Percentiles rank a stretch among this genome's conserved stretches.
Evolutionary conservation across 169 alveolate genomes (phyloP).

Genomic region (Eimeria tenella): DNA sequence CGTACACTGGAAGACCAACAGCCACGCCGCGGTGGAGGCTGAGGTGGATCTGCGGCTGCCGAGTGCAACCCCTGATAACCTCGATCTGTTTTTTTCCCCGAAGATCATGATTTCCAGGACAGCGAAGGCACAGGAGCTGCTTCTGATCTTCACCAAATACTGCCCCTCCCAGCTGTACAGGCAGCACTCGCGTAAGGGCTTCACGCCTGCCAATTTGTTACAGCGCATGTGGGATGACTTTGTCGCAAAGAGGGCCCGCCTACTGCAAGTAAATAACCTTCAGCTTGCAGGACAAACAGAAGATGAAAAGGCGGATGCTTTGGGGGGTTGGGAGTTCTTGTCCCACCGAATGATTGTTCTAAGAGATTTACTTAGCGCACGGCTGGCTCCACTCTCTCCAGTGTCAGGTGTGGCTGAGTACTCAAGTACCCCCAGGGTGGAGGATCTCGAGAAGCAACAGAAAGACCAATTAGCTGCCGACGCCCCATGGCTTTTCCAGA

Average conservation of each 20-base stretch:
- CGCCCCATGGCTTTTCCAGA: slow-evolving; percentile 65
- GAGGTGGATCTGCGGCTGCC: slow-evolving; percentile 47
- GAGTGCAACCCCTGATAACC: not conserved
- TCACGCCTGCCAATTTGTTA: slow-evolving; percentile 74
- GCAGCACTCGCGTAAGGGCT: slow-evolving; percentile 50
- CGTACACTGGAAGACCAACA: slow-evolving; percentile 19
- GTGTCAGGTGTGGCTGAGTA: not conserved
- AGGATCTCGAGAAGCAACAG: not conserved
- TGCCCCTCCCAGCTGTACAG: not conserved
- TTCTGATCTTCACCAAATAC: slow-evolving; percentile 21
- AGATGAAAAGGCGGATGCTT: not conserved
- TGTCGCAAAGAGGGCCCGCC: not conserved
- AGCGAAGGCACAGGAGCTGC: slow-evolving; percentile 23
- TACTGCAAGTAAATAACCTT: not conserved
- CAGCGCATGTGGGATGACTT: slow-evolving; percentile 69
- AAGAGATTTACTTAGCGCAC: not conserved
- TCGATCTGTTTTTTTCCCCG: slow-evolving; percentile 55
- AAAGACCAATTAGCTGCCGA: not conserved
- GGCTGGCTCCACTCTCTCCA: not conserved
- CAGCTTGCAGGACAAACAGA: slow-evolving; percentile 48
- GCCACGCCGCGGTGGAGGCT: not conserved
- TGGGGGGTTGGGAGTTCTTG: slow-evolving; percentile 64
- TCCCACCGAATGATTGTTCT: slow-evolving; percentile 31
- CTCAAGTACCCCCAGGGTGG: not conserved
- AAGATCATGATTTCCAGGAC: slow-evolving; percentile 30